These are phyloP conservation scores for Xylariales sp. DNA, from an alignment of 2,329 filamentous ascomycete genomes.

Conservation along the genomic window DNA sequence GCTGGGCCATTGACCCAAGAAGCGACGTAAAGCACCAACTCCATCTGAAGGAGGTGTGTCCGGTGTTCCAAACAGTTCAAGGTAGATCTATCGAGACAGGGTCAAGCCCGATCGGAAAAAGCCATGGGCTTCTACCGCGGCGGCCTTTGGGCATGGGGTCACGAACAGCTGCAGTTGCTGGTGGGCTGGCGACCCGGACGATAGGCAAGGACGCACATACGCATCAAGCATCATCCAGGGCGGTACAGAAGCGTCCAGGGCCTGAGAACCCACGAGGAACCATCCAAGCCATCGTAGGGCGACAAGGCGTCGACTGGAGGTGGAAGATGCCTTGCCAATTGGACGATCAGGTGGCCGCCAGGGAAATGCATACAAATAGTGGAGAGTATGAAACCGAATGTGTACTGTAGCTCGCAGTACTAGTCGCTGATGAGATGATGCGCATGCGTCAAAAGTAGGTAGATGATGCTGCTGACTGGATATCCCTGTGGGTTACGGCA, in stretches of 20 bases:
- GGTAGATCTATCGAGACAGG: conserved; percentile 15
- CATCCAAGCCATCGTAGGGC: conserved; percentile 17
- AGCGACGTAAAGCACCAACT: conserved; percentile 8
- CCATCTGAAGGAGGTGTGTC: conserved; percentile 12
- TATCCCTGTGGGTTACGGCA: conserved; percentile 1
- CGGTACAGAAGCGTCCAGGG: conserved; percentile 13
- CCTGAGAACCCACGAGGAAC: conserved; percentile 20
- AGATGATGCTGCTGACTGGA: background rate
- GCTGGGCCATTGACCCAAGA: background rate
- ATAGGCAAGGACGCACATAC: conserved; percentile 9
- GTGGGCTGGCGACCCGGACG: conserved; percentile 15
- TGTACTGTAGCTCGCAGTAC: background rate
- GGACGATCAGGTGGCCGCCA: conserved; percentile 24
- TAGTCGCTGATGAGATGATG: conserved; percentile 6
- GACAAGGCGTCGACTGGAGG: conserved; percentile 11
- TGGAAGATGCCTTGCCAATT: conserved; percentile 4
- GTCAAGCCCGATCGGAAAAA: conserved; percentile 9
- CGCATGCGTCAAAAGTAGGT: too few species aligned
- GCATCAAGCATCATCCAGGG: conserved; percentile 13
- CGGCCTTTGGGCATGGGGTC: conserved; percentile 5
- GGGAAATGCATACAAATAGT: conserved; percentile 30
- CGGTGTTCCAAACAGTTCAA: conserved; percentile 14
- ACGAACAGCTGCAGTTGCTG: background rate
- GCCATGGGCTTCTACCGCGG: conserved; percentile 1
- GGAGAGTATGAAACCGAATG: conserved; percentile 24